Evolutionary conservation across 2,329 filamentous ascomycete genomes (phyloP), one percentile per base, ranked within the genome.

Genomic region (Diaporthe citrichinensis): DNA sequence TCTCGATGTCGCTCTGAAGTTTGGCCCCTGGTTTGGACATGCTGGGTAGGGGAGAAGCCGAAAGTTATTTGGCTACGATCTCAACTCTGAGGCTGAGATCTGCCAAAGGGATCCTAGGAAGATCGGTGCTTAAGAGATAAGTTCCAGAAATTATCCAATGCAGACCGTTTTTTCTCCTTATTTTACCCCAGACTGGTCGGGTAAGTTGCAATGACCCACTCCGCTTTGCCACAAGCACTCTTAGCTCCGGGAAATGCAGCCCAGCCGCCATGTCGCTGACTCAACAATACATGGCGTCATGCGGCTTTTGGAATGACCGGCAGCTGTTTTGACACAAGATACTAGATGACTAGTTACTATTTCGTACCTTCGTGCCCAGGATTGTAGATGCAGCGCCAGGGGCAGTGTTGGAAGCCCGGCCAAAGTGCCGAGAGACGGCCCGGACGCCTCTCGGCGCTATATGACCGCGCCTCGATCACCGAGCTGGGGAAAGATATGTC

Each of bases 281-380:
- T 69, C 65, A 41, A 69, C 65, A 55, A 28, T 55, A 28, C 49
- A 55, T 69, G 65, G 46, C 34, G 65, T 53, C 65, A 69, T 69
- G 34, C 46, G 25, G 65, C 31, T 36, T 4, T 51, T 53, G n/a
- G 8, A 20, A 8, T 53, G 23, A 15, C 65, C 34, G 8, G 46
- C 46, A 34, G 28, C 20, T 36, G 36, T 34, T n/a, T 23, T 36
- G 65, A 55, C 4, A 31, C 1, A n/a, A 36, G 12, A 14, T 12
- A 15, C 0, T 14, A 25, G 20, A 28, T 20, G n/a, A 28, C 34
- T 20, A 31, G 17, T 69, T 28, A 3, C 14, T 28, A 9, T 36
- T 12, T 14, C 17, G 9, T 39, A 2, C 3, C 14, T 25, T 53
- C 15, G 15, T 28, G 8, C 14, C 23, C 9, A 15, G n/a, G 9